phyloP scores from a whole-genome alignment of 1,284 basidiomycete genomes.

The Ustilago loliicola region DNA sequence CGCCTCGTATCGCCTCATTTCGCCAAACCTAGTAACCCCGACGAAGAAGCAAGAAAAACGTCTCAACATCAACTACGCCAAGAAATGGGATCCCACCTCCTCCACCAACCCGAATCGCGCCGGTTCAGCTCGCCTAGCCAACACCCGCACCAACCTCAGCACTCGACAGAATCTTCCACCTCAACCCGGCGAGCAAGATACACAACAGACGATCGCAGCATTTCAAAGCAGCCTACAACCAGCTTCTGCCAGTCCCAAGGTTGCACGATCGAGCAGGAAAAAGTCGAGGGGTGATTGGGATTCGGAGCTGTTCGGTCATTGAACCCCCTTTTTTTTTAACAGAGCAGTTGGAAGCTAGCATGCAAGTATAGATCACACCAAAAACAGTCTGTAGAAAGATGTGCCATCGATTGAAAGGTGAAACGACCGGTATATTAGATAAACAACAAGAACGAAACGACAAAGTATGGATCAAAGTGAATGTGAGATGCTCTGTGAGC shows the following conservation, averaged over 20 bases:
- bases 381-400: too few relatives aligned
- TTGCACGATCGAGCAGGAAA: conserved; percentile 27
- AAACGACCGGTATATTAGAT: conserved; percentile 12
- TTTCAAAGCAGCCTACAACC: conserved; percentile 31
- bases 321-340: not conserved
- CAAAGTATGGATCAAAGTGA: not conserved
- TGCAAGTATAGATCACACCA: too few relatives aligned
- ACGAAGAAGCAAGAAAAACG: conserved; percentile 39
- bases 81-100: conserved; percentile 27
- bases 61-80: conserved; percentile 36
- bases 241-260: not conserved
- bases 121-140: not conserved
- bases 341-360: too few relatives aligned
- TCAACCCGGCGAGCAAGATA: not conserved
- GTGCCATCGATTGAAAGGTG: not conserved
- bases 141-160: conserved; percentile 12
- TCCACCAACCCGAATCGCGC: not conserved
- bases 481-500: not conserved
- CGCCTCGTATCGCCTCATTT: conserved; percentile 36
- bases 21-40: conserved; percentile 45
- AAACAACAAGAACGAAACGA: not conserved
- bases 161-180: conserved; percentile 12
- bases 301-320: conserved; percentile 33
- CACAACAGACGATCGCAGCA: not conserved
- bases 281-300: conserved; percentile 42